Evolutionary conservation across 805 yeast genomes (phyloP).

Genomic region (Wickerhamomyces silvicola): DNA sequence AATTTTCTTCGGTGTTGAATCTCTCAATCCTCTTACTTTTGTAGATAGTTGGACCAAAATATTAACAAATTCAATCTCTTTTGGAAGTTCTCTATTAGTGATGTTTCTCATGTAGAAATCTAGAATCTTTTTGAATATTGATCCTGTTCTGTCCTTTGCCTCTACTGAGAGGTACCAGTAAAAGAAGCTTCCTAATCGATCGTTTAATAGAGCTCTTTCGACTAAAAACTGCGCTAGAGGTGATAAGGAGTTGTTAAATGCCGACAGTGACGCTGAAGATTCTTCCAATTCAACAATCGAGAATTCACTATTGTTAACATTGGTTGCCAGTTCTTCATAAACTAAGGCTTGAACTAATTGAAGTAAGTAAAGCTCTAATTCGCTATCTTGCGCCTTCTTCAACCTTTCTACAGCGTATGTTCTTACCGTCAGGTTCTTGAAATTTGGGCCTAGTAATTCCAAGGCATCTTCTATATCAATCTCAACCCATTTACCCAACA

Average conservation of each 20-base stretch:
- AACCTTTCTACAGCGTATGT: conserved; percentile 85
- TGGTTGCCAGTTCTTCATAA: conserved; percentile 44
- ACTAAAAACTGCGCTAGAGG: conserved; percentile 74
- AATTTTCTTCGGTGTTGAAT: conserved; percentile 69
- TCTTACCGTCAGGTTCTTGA: conserved; percentile 66
- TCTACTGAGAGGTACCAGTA: conserved; percentile 93
- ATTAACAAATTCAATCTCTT: conserved; percentile 66
- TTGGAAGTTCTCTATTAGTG: conserved; percentile 28
- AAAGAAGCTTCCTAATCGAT: conserved; percentile 69
- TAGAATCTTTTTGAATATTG: conserved; percentile 39
- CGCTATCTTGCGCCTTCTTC: conserved; percentile 70
- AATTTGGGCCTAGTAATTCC: conserved; percentile 76
- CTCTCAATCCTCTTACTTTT: conserved; percentile 58
- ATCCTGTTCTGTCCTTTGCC: conserved; percentile 55
- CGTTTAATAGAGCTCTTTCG: conserved; percentile 59
- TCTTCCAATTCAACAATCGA: conserved; percentile 30
- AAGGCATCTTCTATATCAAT: conserved; percentile 80
- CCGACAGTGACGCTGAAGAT: conserved; percentile 20
- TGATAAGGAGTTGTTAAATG: conserved; percentile 29
- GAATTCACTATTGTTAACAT: conserved; percentile 24
- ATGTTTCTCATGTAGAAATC: conserved; percentile 37
- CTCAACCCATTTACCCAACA: conserved; percentile 64
- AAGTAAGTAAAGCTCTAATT: conserved; percentile 71
- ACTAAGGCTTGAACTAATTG: conserved; percentile 90
- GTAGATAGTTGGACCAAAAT: conserved; percentile 60